Conservation (phyloP, 2,329 filamentous ascomycete species). For the Basipetospora chlamydospora region DNA sequence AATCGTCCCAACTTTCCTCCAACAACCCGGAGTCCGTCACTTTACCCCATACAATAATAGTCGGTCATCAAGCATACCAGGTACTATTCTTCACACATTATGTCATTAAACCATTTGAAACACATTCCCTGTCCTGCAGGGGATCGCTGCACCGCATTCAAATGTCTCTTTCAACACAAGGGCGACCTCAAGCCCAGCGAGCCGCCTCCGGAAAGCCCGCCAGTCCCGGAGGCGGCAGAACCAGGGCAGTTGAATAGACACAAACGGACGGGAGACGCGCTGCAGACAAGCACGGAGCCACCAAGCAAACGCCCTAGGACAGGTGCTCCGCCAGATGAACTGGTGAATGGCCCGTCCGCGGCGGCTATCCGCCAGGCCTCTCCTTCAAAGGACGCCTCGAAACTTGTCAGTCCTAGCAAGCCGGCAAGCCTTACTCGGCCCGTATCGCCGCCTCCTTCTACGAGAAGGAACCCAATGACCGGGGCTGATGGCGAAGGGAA, state of each 20-base stretch:
- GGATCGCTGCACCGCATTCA: constrained; percentile 30
- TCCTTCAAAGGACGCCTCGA: background rate
- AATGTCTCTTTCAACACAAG: constrained; percentile 34
- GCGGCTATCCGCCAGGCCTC: too few species aligned
- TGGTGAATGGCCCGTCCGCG: constrained; percentile 1
- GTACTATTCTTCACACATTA: constrained; percentile 4
- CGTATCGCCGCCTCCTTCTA: constrained; percentile 3
- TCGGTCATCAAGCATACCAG: too few species aligned
- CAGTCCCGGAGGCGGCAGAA: too few species aligned
- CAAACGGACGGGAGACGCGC: too few species aligned
- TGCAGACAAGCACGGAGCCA: background rate
- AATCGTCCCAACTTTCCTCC: too few species aligned
- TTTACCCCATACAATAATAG: too few species aligned
- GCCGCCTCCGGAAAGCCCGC: constrained; percentile 7
- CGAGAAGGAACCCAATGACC: too few species aligned
- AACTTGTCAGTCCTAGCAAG: background rate
- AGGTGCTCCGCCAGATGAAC: constrained; percentile 1
- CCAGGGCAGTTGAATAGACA: too few species aligned
- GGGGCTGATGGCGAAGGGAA: background rate
- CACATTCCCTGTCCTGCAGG: constrained; percentile 36
- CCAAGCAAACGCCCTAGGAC: constrained; percentile 15
- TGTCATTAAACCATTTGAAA: constrained; percentile 21
- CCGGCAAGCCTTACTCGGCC: background rate
- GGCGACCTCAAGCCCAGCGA: constrained; percentile 14
- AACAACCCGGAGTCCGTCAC: too few species aligned